Evolutionary conservation across 805 yeast genomes (phyloP), one percentile per base, ranked within the genome.

Genomic region (Clavispora santaluciae): DNA sequence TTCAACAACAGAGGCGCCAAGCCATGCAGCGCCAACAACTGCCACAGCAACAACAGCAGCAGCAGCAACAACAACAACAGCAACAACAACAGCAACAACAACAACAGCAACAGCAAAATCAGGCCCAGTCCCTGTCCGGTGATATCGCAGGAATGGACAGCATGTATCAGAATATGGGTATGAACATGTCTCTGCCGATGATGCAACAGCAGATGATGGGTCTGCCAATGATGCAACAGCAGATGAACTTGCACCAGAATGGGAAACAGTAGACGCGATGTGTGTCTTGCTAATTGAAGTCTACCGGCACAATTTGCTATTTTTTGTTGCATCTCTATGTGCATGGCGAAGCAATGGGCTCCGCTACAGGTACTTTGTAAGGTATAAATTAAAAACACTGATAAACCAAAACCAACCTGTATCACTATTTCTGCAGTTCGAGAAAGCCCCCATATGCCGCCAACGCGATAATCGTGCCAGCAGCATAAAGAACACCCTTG

Each of bases 361-460:
- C 26, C 11, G 26, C n/a, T 24, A 10, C 26, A n/a, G 10, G 26
- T 24, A 24, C n/a, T 24, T 12, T 24, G 6, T 24, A 16, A n/a
- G 31, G 31, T 28, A 28, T 28, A 28, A 28, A 15, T 28, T 28
- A 28, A 28, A n/a, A 25, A 28, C 31, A 28, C 31, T 28, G 16
- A 28, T 28, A 28, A 28, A 28, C 31, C 31, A 28, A 28, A 28
- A 5, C 31, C 31, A 28, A 28, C 15, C 31, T 20, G 12, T 28
- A 28, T 28, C 31, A 28, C 31, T 28, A 28, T 16, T 28, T 28
- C 16, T 15, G 30, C 23, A 13, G 33, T 22, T 46, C 52, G 33
- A 48, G 48, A 21, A 39, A 39, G 30, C 62, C 51, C n/a, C 71
- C 71, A 50, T 64, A 67, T 6, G 56, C 46, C n/a, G 67, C 70